These are phyloP conservation scores for Calycina marina DNA, from an alignment of 2,329 filamentous ascomycete species.

Conservation along the genomic window DNA sequence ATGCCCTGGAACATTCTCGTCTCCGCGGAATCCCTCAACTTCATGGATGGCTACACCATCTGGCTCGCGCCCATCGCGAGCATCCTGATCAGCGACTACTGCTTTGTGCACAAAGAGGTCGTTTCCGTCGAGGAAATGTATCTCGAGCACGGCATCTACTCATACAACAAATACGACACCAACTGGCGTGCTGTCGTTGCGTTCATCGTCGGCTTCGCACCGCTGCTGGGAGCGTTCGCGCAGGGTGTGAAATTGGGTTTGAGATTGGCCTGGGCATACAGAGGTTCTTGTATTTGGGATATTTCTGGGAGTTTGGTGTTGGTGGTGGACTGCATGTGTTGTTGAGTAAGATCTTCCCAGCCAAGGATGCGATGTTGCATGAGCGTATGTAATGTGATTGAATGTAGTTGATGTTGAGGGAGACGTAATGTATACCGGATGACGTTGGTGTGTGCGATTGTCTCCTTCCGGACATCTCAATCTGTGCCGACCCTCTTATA, in stretches of 20 bases:
- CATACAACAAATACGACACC: constrained; percentile 21
- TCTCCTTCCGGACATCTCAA: too few relatives aligned
- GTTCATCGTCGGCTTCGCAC: constrained; percentile 25
- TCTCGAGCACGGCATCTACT: constrained; percentile 4
- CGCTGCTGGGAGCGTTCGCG: constrained; percentile 5
- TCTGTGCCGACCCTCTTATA: too few relatives aligned
- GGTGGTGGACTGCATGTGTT: constrained; percentile 6
- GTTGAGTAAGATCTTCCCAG: constrained; percentile 4
- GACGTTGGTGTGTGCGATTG: too few relatives aligned
- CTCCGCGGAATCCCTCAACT: constrained; percentile 24
- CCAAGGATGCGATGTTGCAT: constrained; percentile 7
- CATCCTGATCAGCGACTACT: constrained; percentile 31
- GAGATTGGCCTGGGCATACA: constrained; percentile 2
- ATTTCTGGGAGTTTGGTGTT: constrained; percentile 6
- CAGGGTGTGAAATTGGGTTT: constrained; percentile 4
- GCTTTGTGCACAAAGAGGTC: constrained; percentile 22
- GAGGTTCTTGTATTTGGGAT: constrained; percentile 6
- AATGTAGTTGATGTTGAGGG: too few relatives aligned
- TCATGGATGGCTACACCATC: constrained; percentile 22
- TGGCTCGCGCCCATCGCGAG: constrained; percentile 32
- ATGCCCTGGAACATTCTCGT: constrained; percentile 34
- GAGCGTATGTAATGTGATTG: too few relatives aligned
- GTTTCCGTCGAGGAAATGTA: constrained; percentile 26
- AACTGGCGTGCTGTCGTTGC: constrained; percentile 29
- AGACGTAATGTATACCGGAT: too few relatives aligned